These are phyloP conservation scores for Suhomyces terraborum DNA, from an alignment of 1,139 yeast species.

Conservation along the genomic window DNA sequence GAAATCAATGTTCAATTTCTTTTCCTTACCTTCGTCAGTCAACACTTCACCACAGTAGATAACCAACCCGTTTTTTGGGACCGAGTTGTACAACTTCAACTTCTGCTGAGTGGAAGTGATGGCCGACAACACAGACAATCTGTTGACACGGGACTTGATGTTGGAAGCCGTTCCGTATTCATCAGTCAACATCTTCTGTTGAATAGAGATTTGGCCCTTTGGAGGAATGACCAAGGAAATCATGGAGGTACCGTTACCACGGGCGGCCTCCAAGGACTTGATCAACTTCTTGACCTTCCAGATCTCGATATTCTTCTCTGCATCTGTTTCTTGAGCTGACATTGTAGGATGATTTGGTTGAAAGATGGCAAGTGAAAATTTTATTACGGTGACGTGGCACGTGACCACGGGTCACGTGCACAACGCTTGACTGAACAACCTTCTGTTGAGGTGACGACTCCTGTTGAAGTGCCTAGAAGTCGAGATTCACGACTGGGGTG, in stretches of 20 bases:
- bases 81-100: slow-evolving; percentile 81
- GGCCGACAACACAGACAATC: slow-evolving; percentile 92
- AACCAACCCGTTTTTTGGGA: slow-evolving; percentile 93
- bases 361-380: slow-evolving; percentile 10
- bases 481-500: too few relatives aligned
- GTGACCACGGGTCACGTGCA: neutral
- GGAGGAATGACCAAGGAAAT: slow-evolving; percentile 95
- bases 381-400: slow-evolving; percentile 4
- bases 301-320: slow-evolving; percentile 95
- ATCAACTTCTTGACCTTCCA: slow-evolving; percentile 97
- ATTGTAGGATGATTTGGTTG: slow-evolving; percentile 12
- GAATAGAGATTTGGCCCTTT: slow-evolving; percentile 85
- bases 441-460: neutral
- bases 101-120: slow-evolving; percentile 98
- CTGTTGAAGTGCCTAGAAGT: too few relatives aligned
- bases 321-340: slow-evolving; percentile 48
- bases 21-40: slow-evolving; percentile 96
- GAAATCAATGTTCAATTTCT: slow-evolving; percentile 90
- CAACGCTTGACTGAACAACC: too few relatives aligned
- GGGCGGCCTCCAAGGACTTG: slow-evolving; percentile 81
- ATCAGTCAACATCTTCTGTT: slow-evolving; percentile 91
- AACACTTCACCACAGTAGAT: slow-evolving; percentile 97
- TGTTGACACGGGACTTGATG: slow-evolving; percentile 94
- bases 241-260: slow-evolving; percentile 99
- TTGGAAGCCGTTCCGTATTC: slow-evolving; percentile 99